phyloP scores from a whole-genome alignment of 2,329 filamentous ascomycete species.

The Pseudopyrenochaeta lycopersici region DNA sequence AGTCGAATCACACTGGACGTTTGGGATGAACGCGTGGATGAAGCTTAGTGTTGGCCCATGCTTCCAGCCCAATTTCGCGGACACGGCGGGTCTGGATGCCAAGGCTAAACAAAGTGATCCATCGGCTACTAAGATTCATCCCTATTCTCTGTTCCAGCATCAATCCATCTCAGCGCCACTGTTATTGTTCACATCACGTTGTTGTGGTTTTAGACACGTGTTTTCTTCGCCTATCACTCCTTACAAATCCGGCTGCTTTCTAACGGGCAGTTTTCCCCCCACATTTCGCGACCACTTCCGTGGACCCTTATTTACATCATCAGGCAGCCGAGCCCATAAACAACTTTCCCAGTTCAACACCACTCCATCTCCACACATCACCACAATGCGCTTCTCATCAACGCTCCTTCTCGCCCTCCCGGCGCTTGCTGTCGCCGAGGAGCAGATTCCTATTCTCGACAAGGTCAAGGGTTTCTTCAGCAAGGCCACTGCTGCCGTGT shows the following conservation, averaged over 20 bases:
- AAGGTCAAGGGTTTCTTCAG: conserved; percentile 65
- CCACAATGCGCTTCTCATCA: conserved; percentile 61
- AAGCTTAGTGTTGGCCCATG: not conserved
- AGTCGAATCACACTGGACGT: not conserved
- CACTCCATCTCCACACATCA: conserved; percentile 32
- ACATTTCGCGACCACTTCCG: conserved; percentile 25
- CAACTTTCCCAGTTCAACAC: conserved; percentile 9
- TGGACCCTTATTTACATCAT: conserved; percentile 34
- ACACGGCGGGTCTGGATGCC: not conserved
- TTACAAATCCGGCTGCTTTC: conserved; percentile 9
- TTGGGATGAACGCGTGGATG: not conserved
- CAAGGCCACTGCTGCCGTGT: conserved; percentile 64
- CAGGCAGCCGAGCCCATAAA: conserved; percentile 23
- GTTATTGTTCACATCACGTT: not conserved
- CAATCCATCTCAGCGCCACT: not conserved
- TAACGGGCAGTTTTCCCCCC: conserved; percentile 23
- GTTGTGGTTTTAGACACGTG: not conserved
- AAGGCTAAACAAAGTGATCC: not conserved
- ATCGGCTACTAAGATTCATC: not conserved
- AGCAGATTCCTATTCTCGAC: conserved; percentile 69
- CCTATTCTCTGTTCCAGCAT: not conserved
- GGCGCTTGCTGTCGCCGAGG: conserved; percentile 61
- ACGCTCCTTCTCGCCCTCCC: conserved; percentile 62
- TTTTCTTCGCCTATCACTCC: conserved; percentile 16
- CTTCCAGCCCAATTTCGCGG: not conserved